phyloP scores from a whole-genome alignment of 1,139 yeast species.

The Hansenula lynferdii region DNA sequence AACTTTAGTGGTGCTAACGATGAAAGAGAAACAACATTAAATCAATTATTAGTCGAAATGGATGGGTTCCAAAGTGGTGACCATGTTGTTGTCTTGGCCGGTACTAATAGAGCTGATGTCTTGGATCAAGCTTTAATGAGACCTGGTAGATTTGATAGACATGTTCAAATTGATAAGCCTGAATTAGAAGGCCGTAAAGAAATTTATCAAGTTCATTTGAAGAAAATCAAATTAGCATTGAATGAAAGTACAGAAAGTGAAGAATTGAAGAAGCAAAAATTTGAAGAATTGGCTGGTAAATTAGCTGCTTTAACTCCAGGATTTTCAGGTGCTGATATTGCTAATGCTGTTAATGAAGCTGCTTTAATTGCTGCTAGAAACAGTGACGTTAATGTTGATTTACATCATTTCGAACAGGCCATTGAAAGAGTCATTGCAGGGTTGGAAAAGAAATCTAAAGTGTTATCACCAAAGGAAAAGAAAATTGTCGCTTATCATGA shows the following conservation, averaged over 20 bases:
- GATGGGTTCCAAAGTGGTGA: constrained; percentile 87
- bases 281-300: constrained; percentile 65
- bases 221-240: constrained; percentile 49
- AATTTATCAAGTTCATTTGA: constrained; percentile 77
- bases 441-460: constrained; percentile 78
- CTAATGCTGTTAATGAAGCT: constrained; percentile 95
- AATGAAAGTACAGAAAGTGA: constrained; percentile 32
- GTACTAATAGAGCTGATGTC: constrained; percentile 90
- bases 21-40: constrained; percentile 91
- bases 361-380: constrained; percentile 90
- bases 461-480: constrained; percentile 76
- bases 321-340: constrained; percentile 94
- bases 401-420: constrained; percentile 84
- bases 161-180: constrained; percentile 82
- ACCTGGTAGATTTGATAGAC: constrained; percentile 95
- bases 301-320: constrained; percentile 94
- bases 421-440: constrained; percentile 96
- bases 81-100: constrained; percentile 92
- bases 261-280: constrained; percentile 31
- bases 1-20: constrained; percentile 75
- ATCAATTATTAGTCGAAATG: constrained; percentile 92
- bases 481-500: constrained; percentile 90
- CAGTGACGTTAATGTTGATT: constrained; percentile 58
- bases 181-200: constrained; percentile 89
- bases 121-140: constrained; percentile 86